Base-by-base conservation (phyloP, 1,284 basidiomycete genomes). In the Caloboletus firmus region DNA sequence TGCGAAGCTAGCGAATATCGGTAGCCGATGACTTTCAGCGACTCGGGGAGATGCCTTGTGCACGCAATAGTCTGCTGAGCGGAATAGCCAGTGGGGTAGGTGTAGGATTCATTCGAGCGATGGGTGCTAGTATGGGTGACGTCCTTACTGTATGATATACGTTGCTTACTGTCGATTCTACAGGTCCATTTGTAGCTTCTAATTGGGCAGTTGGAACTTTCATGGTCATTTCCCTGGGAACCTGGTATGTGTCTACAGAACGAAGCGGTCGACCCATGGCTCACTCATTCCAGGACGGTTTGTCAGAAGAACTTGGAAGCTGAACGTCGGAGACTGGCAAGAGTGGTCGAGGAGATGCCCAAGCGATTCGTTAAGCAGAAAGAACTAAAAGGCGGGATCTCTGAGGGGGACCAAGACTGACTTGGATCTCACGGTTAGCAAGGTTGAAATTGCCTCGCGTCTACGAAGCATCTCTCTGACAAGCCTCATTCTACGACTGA, bases 1-100 rank as follows among this genome's bases (percentile, higher is more conserved):
- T 51, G 49, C 59, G 56, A 76, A 74, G 75, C 66, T 70, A 82
- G 80, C 76, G 75, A 63, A 64, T 82, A 62, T 79, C 66, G n/a
- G 31, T 69, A 18, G 51, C 52, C 44, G 66, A 81, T 60, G 79
- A 82, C 64, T 58, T 80, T 22, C 68, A 75, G 49, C 73, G 72
- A 54, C 73, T 82, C 41, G 74, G 72, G 36, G 76, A 87, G 61
- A 77, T 89, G 13, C 88, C 87, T 12, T 90, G 87, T 52, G 78
- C 79, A 47, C 70, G 80, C 39, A 79, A 70, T 43, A 80, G 79
- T 60, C 64, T 82, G 30, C 64, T 82, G 60, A 78, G 73, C 53
- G 80, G 81, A 28, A 82, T 82, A 50, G 79, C 77, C 39, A 79
- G 78, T 50, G 81, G 81, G 3, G 74, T 71, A 7, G 80, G 80